These are phyloP conservation scores for Alternaria ventricosa DNA, from an alignment of 2,329 filamentous ascomycete genomes.

Conservation along the genomic window DNA sequence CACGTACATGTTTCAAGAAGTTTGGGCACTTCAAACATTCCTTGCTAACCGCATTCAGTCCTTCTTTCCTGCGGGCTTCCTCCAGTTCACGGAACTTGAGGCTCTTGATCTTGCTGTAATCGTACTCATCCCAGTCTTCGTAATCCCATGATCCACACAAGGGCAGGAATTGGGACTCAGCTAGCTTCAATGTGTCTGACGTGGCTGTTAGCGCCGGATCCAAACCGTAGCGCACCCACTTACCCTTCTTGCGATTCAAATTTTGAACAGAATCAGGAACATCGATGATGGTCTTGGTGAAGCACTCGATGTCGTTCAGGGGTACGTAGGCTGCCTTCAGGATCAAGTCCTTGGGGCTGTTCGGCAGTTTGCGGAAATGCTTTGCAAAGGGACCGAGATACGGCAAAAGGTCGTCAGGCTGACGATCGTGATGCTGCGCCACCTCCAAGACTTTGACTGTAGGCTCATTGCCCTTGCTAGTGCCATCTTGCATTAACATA, in stretches of 20 bases:
- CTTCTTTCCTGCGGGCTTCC: slow-evolving; percentile 71
- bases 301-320: slow-evolving; percentile 79
- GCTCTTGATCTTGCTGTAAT: slow-evolving; percentile 82
- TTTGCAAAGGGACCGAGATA: slow-evolving; percentile 76
- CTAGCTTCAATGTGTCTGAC: slow-evolving; percentile 60
- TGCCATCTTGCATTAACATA: slow-evolving; percentile 78
- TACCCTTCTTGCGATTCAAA: slow-evolving; percentile 59
- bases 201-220: slow-evolving; percentile 7
- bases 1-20: slow-evolving; percentile 87
- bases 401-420: slow-evolving; percentile 84
- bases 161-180: slow-evolving; percentile 71
- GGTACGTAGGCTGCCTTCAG: slow-evolving; percentile 73
- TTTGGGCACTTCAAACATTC: slow-evolving; percentile 73
- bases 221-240: slow-evolving; percentile 35
- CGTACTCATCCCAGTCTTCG: slow-evolving; percentile 81
- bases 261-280: slow-evolving; percentile 52
- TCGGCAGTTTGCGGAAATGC: slow-evolving; percentile 71
- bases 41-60: slow-evolving; percentile 67
- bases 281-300: slow-evolving; percentile 73
- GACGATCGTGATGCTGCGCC: slow-evolving; percentile 70
- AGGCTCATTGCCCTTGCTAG: slow-evolving; percentile 69
- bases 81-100: slow-evolving; percentile 81
- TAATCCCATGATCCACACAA: slow-evolving; percentile 77
- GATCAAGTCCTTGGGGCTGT: slow-evolving; percentile 69
- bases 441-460: slow-evolving; percentile 82